A percentile compares a stretch with the other conserved stretches of the same genome.
These are phyloP conservation scores for Bipolaris sorokiniana DNA, from an alignment of 2,329 filamentous ascomycete genomes.

Conservation along the genomic window DNA sequence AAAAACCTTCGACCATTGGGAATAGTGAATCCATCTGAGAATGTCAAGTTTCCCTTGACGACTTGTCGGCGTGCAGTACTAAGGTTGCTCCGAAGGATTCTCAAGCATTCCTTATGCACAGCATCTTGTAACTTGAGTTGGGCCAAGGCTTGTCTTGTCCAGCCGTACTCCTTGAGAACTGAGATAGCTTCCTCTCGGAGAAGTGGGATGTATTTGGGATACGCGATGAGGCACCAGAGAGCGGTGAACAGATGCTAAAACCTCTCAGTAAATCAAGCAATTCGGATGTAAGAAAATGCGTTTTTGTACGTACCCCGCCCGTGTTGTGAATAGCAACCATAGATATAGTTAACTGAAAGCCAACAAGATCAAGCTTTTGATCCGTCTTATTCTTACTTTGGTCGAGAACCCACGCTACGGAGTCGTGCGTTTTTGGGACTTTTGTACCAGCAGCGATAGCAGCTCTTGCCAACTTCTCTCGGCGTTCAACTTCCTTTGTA, in stretches of 20 bases:
- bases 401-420: background rate
- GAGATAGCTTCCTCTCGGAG: background rate
- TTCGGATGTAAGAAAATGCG: background rate
- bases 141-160: conserved; percentile 1
- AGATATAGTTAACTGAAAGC: background rate
- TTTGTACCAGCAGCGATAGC: background rate
- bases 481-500: background rate
- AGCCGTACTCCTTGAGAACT: background rate
- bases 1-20: background rate
- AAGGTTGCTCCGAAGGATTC: background rate
- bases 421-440: background rate
- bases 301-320: background rate
- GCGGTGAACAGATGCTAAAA: background rate
- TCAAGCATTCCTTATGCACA: background rate
- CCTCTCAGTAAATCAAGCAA: background rate
- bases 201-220: conserved; percentile 1
- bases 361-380: background rate
- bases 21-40: conserved; percentile 1
- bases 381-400: background rate
- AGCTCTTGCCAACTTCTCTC: background rate
- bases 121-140: conserved; percentile 1
- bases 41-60: background rate
- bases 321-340: background rate
- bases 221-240: background rate
- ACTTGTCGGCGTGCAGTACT: background rate